Conservation (phyloP, 139 green algal genomes). For the Mesotaenium endlicherianum region DNA sequence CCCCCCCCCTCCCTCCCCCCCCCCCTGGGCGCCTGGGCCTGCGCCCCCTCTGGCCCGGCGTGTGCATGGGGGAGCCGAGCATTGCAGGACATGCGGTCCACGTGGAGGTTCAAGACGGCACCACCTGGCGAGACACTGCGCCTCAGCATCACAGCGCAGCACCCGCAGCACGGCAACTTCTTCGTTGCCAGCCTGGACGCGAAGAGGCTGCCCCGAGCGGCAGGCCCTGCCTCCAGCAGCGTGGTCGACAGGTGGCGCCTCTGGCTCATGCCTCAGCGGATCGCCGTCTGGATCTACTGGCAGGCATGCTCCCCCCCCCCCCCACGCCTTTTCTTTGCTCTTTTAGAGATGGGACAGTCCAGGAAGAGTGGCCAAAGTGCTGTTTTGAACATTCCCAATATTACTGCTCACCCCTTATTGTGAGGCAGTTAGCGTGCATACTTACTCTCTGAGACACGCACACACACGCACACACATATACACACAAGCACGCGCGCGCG, state of each 20-base stretch:
- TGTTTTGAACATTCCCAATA: too few species aligned
- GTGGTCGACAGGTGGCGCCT: constrained; percentile 26
- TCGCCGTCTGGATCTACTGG: constrained; percentile 88
- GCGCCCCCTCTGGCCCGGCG: too few species aligned
- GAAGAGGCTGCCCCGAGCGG: neutral
- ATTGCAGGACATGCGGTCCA: constrained; percentile 80
- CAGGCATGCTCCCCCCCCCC: constrained; percentile 58
- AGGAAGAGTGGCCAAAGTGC: too few species aligned
- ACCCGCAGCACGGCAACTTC: constrained; percentile 66
- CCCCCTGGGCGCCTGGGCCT: too few species aligned
- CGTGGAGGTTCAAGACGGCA: constrained; percentile 62
- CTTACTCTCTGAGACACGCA: too few species aligned
- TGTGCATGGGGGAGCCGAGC: neutral
- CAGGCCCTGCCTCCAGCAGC: neutral
- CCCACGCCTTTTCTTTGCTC: neutral
- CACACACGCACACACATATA: too few species aligned
- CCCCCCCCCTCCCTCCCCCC: too few species aligned
- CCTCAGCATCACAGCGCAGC: constrained; percentile 57
- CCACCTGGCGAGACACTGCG: constrained; percentile 44
- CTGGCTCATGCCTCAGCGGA: constrained; percentile 68
- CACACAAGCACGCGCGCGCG: too few species aligned
- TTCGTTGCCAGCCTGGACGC: constrained; percentile 63
- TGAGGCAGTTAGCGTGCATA: too few species aligned
- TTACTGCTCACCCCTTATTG: too few species aligned
- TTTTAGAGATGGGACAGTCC: neutral